Evolutionary conservation across 78 protist genomes (phyloP), one percentile per base, ranked within the genome.

Genomic region (Planoprotostelium fungivorum): DNA sequence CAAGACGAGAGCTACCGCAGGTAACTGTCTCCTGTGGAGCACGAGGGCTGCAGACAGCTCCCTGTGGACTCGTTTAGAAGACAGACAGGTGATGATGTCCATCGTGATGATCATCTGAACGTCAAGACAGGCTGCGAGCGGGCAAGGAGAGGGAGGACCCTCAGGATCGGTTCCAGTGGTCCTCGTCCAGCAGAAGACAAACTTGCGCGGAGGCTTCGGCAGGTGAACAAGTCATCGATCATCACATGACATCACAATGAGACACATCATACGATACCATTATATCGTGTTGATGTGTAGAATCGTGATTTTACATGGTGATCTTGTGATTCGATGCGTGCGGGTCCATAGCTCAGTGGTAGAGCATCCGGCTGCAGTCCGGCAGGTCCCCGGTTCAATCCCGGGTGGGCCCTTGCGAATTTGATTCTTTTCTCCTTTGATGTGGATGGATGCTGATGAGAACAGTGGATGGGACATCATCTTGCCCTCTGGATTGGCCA

Each of bases 401-500:
- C 85, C 86, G 37, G 29, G 37, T n/a, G 25, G 90, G 36, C 84
- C 73, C 73, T 37, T 25, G n/a, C n/a, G n/a, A n/a, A n/a, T 88
- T 83, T 88, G 29, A 31, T 88, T 5, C 36, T 23, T 36, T 36
- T 16, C 5, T 85, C 87, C 16, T n/a, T n/a, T n/a, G n/a, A n/a
- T n/a, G n/a, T n/a, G n/a, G n/a, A n/a, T n/a, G n/a, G n/a, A n/a
- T n/a, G n/a, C n/a, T n/a, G n/a, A n/a, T n/a, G n/a, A n/a, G 36
- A 39, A 36, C 85, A 5, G n/a, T 34, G 94, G 94, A 35, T 92
- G 91, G 91, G 94, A 92, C 85, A 85, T 92, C 5, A 89, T 92
- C 31, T 36, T 92, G n/a, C 94, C 94, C 31, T 85, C 84, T 34
- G 88, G 91, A 31, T 92, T 90, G 94, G 94, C 89, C 34, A 34